phyloP scores from a whole-genome alignment of 1,284 basidiomycete genomes.

The Trichosporon ovoides region DNA sequence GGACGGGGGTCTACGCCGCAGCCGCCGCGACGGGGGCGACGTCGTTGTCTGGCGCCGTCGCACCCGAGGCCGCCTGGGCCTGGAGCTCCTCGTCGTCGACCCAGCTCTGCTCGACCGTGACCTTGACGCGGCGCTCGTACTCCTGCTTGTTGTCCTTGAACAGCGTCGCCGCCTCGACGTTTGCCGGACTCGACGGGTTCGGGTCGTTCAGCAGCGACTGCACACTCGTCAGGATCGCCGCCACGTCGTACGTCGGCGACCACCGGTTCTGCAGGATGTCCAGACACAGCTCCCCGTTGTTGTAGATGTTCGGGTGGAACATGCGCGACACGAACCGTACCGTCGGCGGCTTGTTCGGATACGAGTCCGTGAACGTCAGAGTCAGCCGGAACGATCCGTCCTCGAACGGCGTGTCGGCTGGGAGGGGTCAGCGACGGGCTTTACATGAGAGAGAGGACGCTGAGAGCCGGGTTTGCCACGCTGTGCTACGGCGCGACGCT shows the following conservation, averaged over 20 bases:
- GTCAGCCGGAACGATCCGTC: slow-evolving; percentile 97
- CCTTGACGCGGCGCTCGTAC: slow-evolving; percentile 85
- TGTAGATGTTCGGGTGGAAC: slow-evolving; percentile 99
- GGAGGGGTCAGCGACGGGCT: slow-evolving; percentile 10
- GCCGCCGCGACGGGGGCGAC: background rate
- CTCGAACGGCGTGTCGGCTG: slow-evolving; percentile 97
- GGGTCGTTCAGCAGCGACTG: slow-evolving; percentile 94
- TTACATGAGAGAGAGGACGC: too few species aligned
- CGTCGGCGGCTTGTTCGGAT: slow-evolving; percentile 95
- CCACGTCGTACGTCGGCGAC: slow-evolving; percentile 97
- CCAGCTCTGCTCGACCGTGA: slow-evolving; percentile 41
- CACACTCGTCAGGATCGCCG: slow-evolving; percentile 92
- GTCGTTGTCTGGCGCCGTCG: background rate
- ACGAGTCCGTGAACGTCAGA: slow-evolving; percentile 92
- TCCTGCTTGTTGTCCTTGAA: slow-evolving; percentile 99
- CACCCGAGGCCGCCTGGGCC: slow-evolving; percentile 20
- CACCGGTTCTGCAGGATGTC: slow-evolving; percentile 98
- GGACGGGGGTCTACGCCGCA: background rate
- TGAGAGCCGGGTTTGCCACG: background rate
- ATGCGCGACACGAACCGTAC: slow-evolving; percentile 96
- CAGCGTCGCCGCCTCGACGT: slow-evolving; percentile 92
- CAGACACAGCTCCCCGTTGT: slow-evolving; percentile 93
- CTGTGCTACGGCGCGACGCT: too few species aligned
- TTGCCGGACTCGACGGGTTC: slow-evolving; percentile 88
- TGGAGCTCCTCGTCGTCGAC: slow-evolving; percentile 33